These are phyloP conservation scores for Auriscalpium microsporum DNA, from an alignment of 768 basidiomycete species.

Conservation along the genomic window DNA sequence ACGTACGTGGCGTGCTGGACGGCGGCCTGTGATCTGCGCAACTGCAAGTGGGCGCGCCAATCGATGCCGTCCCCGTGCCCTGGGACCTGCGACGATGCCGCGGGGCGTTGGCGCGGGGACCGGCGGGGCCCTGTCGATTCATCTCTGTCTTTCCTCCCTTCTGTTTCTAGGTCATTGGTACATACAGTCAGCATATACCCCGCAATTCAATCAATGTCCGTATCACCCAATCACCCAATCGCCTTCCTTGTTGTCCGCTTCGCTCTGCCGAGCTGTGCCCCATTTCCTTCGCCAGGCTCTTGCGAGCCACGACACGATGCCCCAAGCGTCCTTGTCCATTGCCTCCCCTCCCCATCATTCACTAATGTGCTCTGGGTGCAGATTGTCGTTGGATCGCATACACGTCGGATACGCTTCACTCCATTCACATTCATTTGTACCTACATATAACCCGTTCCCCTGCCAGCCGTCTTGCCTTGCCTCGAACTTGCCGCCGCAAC, in stretches of 20 bases:
- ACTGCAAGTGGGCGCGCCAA: neutral
- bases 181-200: constrained; percentile 18
- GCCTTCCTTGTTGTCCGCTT: neutral
- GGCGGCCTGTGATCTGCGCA: constrained; percentile 51
- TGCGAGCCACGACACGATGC: neutral
- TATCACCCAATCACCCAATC: constrained; percentile 2
- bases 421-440: neutral
- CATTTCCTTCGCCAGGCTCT: neutral
- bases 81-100: neutral
- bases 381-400: neutral
- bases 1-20: constrained; percentile 88
- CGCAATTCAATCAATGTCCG: constrained; percentile 16
- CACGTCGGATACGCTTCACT: neutral
- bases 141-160: constrained; percentile 9
- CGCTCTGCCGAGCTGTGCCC: neutral
- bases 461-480: neutral
- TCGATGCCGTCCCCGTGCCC: neutral
- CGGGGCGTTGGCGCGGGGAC: neutral
- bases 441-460: too few species aligned
- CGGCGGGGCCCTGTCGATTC: neutral
- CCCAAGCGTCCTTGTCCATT: neutral
- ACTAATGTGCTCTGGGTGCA: neutral
- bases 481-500: neutral
- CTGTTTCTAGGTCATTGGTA: constrained; percentile 16
- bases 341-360: neutral